A percentile compares a stretch with the other conserved stretches of the same genome.
Conservation (phyloP, 2,329 filamentous ascomycete species). For the Botrytis deweyae region DNA sequence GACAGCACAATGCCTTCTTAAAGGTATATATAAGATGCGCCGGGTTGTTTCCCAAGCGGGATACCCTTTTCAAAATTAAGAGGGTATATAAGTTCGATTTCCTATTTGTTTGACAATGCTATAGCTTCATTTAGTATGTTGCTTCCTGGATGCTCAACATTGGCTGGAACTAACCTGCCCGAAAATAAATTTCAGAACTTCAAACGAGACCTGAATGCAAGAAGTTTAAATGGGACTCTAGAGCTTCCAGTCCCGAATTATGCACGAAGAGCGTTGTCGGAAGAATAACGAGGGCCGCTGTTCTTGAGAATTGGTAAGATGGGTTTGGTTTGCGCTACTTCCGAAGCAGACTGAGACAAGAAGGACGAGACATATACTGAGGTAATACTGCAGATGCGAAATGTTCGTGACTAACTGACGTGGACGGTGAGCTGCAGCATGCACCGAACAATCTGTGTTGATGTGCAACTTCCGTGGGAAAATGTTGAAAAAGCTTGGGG, state of each 20-base stretch:
- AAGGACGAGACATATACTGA: slow-evolving; percentile 32
- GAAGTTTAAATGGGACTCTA: slow-evolving; percentile 9
- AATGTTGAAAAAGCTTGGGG: slow-evolving; percentile 16
- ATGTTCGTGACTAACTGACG: slow-evolving; percentile 34
- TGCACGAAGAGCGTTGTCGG: slow-evolving; percentile 16
- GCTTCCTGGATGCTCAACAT: background rate
- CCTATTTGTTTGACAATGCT: background rate
- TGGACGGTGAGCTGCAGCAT: slow-evolving; percentile 33
- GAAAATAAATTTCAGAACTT: background rate
- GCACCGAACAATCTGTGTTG: slow-evolving; percentile 24
- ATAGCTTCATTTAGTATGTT: slow-evolving; percentile 13
- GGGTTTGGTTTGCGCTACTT: slow-evolving; percentile 27
- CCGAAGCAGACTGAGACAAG: slow-evolving; percentile 30
- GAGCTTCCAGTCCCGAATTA: slow-evolving; percentile 5
- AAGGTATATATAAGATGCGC: slow-evolving; percentile 25
- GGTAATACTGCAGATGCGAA: slow-evolving; percentile 37
- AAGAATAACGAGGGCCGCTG: slow-evolving; percentile 14
- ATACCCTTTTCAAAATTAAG: slow-evolving; percentile 26
- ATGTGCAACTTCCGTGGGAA: slow-evolving; percentile 31
- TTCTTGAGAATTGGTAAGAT: slow-evolving; percentile 15
- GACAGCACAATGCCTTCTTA: slow-evolving; percentile 25
- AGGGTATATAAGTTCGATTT: background rate
- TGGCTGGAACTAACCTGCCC: slow-evolving; percentile 11
- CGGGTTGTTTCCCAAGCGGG: slow-evolving; percentile 23
- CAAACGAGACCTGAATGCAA: background rate